These are phyloP conservation scores for Zygosaccharomyces bailii DNA, from an alignment of 805 yeast genomes.

Conservation along the genomic window DNA sequence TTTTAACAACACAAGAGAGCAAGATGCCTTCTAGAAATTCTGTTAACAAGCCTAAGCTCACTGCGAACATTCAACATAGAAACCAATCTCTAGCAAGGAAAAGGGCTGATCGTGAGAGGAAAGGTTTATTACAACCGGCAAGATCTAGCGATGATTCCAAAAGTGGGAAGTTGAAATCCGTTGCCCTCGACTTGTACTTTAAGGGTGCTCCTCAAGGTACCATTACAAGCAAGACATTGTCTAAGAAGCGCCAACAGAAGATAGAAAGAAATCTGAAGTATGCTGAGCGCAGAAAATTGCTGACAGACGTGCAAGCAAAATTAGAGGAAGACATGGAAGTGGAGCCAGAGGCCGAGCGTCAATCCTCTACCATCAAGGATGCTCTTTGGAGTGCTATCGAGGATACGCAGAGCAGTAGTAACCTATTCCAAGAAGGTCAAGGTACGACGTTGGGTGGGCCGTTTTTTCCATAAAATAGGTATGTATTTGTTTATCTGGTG, in stretches of 20 bases:
- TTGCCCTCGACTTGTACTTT: constrained; percentile 42
- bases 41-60: constrained; percentile 73
- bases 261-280: constrained; percentile 76
- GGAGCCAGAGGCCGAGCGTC: constrained; percentile 42
- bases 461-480: constrained; percentile 40
- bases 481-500: constrained; percentile 12
- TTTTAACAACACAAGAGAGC: neutral
- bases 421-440: constrained; percentile 50
- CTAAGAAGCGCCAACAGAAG: constrained; percentile 76
- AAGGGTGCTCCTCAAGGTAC: constrained; percentile 29
- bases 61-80: constrained; percentile 49
- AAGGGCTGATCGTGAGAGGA: constrained; percentile 50
- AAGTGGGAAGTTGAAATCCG: constrained; percentile 42
- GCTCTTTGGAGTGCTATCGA: constrained; percentile 73
- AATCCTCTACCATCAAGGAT: constrained; percentile 45
- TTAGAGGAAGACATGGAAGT: constrained; percentile 42
- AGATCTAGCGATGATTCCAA: constrained; percentile 44
- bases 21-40: constrained; percentile 80
- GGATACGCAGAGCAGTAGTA: constrained; percentile 47
- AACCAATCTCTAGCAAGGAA: constrained; percentile 49
- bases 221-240: constrained; percentile 56
- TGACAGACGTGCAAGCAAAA: constrained; percentile 48
- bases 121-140: constrained; percentile 42
- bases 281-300: constrained; percentile 53
- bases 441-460: constrained; percentile 88